Base-by-base conservation (phyloP, 306 rosid genomes). In the Cyclanthera cordifolia region DNA sequence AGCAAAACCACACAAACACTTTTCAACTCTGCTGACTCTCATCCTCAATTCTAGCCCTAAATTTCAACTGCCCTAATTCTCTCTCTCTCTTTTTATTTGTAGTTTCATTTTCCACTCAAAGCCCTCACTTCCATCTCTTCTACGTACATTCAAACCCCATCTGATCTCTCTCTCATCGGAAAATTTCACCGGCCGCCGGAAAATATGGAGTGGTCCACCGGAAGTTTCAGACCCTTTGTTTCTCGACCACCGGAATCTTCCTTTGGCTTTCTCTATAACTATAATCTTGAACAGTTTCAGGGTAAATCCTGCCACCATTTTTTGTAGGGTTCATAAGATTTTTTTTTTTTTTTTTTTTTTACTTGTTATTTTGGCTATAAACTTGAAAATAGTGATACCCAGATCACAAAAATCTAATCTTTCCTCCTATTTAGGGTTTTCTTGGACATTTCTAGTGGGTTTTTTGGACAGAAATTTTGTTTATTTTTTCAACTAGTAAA, bases 201-300 rank as follows among this genome's bases (percentile, higher is more conserved):
- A 48, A 70, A 73, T 32, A 93, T 93, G 98, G 98, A 89, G 68
- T 87, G 96, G 96, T 39, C 71, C 12, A 93, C 82, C 78, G 84
- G 87, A 67, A 86, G 81, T 83, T 80, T 82, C 58, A 84, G 83
- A 75, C 81, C 79, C 75, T 86, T 84, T 77, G 83, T 77, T 79
- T 82, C 75, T 59, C 69, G 75, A 32, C 10, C 75, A 11, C 69
- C 75, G 1, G 75, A 72, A n/a, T 59, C 75, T 72, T 72, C 75
- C 20, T 72, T 59, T 72, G 66, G 53, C 24, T 60, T 72, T 24
- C 69, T 72, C 69, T 72, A 60, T 53, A 72, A 72, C 57, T 59
- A 24, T 63, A 72, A 72, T 41, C 46, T 72, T 53, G 75, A 72
- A 4, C 75, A 58, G 47, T 72, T 8, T 72, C 74, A 55, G 63